Evolutionary conservation across 2,329 filamentous ascomycete genomes (phyloP), one percentile per base, ranked within the genome.

Genomic region (Neodidymelliopsis sp.): DNA sequence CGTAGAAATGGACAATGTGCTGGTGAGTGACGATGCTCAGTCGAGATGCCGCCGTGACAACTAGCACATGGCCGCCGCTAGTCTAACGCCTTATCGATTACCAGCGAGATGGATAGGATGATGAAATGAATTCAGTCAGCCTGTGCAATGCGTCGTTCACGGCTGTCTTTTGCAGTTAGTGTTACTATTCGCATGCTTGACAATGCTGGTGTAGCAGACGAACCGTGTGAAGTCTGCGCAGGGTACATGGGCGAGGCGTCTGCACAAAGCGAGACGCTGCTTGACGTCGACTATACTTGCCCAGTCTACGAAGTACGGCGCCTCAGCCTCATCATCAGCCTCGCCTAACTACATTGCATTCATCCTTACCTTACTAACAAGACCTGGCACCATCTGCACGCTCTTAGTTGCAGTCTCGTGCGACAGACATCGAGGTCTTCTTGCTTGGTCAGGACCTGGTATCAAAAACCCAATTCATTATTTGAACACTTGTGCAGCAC

Each of bases 1-100:
- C 35, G 46, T 49, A 50, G 46, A 41, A 51, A 51, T 54, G 52
- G 24, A 34, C 30, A 23, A 41, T 41, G 15, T 35, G 47, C 30
- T 41, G 16, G 19, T 24, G 11, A 9, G 29, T 29, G 47, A 36
- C 35, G 47, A n/a, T 38, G 25, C 40, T 23, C 24, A 25, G 47
- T 25, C 34, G 35, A 30, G 47, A 25, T 29, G 36, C 47, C 18
- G 40, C 34, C 47, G 40, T 43, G 40, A 44, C 47, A 50, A 40
- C 12, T 30, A 30, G 7, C 29, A 41, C 25, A 18, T 20, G 35
- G 40, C 27, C 19, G 20, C 34, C 47, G 47, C 47, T 40, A 40
- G 43, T 29, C 19, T 34, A 28, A 18, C 23, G 25, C 18, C 44
- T 49, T 49, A 43, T 49, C 46, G 46, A 49, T 49, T 39, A 13